phyloP scores from a whole-genome alignment of 306 rosid species.

The Trichosanthes truncata region DNA sequence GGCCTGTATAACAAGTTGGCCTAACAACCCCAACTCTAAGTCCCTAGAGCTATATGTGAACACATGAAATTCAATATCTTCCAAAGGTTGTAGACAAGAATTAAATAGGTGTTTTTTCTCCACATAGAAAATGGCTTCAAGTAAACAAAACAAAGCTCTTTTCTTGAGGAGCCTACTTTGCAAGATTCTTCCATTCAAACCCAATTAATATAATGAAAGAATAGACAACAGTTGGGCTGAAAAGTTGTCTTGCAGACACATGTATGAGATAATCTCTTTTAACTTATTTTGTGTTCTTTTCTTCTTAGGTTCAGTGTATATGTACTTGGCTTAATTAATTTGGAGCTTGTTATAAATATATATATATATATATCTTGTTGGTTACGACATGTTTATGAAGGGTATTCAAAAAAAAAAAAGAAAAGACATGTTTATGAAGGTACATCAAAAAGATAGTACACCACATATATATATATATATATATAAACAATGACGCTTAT shows the following conservation, averaged over 20 bases:
- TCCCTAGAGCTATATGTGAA: neutral
- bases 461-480: too few relatives aligned
- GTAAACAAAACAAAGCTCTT: neutral
- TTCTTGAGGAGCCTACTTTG: neutral
- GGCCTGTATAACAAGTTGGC: too few relatives aligned
- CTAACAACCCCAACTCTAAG: too few relatives aligned
- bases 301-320: neutral
- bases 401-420: too few relatives aligned
- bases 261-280: neutral
- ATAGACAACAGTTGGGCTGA: neutral
- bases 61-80: neutral
- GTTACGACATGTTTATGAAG: too few relatives aligned
- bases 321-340: neutral
- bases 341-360: neutral
- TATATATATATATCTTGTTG: too few relatives aligned
- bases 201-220: neutral
- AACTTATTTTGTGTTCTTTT: neutral
- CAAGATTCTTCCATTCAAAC: neutral
- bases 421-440: too few relatives aligned
- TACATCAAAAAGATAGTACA: too few relatives aligned
- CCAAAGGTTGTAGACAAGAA: neutral
- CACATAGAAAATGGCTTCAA: neutral
- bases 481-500: too few relatives aligned
- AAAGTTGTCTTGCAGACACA: neutral
- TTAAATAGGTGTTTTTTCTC: neutral